phyloP scores from a whole-genome alignment of 345 rosid species.

The Boechera stricta region DNA sequence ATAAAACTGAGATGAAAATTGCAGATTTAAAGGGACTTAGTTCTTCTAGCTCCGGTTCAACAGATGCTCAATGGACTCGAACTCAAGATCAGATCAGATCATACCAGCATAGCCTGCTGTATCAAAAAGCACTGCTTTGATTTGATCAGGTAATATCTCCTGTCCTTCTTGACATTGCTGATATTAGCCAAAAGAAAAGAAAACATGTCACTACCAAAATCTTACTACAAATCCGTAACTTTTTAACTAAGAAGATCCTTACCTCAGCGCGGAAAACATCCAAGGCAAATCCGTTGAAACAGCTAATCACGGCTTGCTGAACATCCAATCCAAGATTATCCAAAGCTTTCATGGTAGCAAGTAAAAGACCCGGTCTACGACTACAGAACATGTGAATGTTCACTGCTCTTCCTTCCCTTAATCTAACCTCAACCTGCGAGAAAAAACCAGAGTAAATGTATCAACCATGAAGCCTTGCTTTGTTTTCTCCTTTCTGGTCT shows the following conservation, averaged over 20 bases:
- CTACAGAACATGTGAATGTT: slow-evolving; percentile 98
- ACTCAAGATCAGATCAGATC: slow-evolving; percentile 24
- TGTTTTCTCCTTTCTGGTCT: background rate
- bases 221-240: background rate
- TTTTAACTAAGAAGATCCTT: background rate
- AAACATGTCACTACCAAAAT: background rate
- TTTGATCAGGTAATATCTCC: slow-evolving; percentile 83
- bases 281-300: slow-evolving; percentile 93
- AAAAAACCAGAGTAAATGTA: background rate
- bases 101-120: slow-evolving; percentile 76
- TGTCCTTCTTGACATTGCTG: slow-evolving; percentile 96
- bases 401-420: slow-evolving; percentile 96
- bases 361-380: slow-evolving; percentile 87
- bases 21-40: slow-evolving; percentile 20
- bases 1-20: slow-evolving; percentile 26
- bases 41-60: slow-evolving; percentile 33
- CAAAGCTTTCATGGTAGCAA: slow-evolving; percentile 89
- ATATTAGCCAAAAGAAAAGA: background rate
- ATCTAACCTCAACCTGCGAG: slow-evolving; percentile 83
- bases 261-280: slow-evolving; percentile 99
- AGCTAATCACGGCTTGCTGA: slow-evolving; percentile 97
- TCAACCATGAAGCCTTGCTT: background rate
- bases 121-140: slow-evolving; percentile 89
- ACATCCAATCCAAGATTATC: slow-evolving; percentile 93
- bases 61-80: slow-evolving; percentile 24